Conservation (phyloP, 768 basidiomycete species). For the Dentipellis fragilis region DNA sequence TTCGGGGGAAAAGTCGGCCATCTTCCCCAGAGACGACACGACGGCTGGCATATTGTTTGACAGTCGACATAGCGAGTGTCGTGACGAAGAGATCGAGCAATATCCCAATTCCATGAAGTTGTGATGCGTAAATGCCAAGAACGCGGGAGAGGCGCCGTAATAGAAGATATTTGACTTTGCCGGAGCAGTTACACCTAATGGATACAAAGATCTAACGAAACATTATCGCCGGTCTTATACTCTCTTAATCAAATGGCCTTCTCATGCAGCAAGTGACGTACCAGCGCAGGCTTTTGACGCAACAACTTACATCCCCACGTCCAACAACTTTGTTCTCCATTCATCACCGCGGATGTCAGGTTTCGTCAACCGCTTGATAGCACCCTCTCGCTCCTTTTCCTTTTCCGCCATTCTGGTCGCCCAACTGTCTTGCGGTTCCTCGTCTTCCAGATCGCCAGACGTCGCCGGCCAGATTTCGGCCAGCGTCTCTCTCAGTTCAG, state of each 20-base stretch:
- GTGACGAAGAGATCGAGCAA: slow-evolving; percentile 4
- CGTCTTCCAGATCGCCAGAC: slow-evolving; percentile 24
- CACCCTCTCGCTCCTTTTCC: slow-evolving; percentile 10
- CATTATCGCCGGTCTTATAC: too few species aligned
- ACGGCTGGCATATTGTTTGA: slow-evolving; percentile 13
- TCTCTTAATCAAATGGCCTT: neutral
- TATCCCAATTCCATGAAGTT: neutral
- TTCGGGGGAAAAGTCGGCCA: slow-evolving; percentile 7
- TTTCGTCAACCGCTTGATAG: slow-evolving; percentile 6
- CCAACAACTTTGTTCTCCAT: slow-evolving; percentile 9
- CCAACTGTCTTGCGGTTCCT: slow-evolving; percentile 12
- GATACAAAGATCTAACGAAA: too few species aligned
- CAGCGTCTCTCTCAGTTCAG: slow-evolving; percentile 43
- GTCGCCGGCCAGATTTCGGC: slow-evolving; percentile 58
- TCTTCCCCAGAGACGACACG: slow-evolving; percentile 9
- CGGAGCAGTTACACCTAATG: neutral
- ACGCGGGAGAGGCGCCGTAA: too few species aligned
- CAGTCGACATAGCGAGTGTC: slow-evolving; percentile 6
- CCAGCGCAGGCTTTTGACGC: neutral
- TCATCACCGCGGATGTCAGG: slow-evolving; percentile 8
- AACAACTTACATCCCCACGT: neutral
- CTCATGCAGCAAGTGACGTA: too few species aligned
- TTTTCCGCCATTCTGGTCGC: slow-evolving; percentile 11
- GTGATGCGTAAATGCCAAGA: neutral
- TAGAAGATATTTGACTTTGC: neutral